Evolutionary conservation across 345 rosid genomes (phyloP).

Genomic region (Arabidopsis arenosa): DNA sequence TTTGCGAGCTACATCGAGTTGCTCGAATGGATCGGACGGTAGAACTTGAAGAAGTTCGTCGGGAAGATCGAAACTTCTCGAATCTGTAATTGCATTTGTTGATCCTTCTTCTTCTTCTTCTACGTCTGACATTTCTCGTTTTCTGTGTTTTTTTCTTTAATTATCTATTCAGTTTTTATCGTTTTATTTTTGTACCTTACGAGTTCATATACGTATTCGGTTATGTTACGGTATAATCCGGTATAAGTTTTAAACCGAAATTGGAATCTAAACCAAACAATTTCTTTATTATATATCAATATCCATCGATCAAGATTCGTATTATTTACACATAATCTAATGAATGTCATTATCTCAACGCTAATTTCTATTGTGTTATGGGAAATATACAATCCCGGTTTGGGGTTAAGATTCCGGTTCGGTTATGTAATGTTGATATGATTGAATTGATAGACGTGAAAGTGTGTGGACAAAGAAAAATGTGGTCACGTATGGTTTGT

Average conservation of each 20-base stretch:
- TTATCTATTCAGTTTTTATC: slow-evolving; percentile 36
- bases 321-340: not conserved
- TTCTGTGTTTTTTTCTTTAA: not conserved
- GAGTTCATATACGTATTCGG: slow-evolving; percentile 9
- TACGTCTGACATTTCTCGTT: slow-evolving; percentile 35
- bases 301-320: not conserved
- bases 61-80: slow-evolving; percentile 71
- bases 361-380: not conserved
- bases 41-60: slow-evolving; percentile 69
- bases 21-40: slow-evolving; percentile 95
- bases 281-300: not conserved
- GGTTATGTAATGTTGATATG: slow-evolving; percentile 31
- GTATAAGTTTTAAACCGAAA: not conserved
- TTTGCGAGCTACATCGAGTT: slow-evolving; percentile 95
- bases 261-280: not conserved
- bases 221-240: slow-evolving; percentile 18
- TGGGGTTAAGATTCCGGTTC: slow-evolving; percentile 10
- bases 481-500: slow-evolving; percentile 42
- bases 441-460: slow-evolving; percentile 11
- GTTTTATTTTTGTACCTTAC: slow-evolving; percentile 14
- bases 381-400: not conserved
- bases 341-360: not conserved
- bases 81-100: slow-evolving; percentile 37
- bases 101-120: slow-evolving; percentile 11
- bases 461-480: slow-evolving; percentile 19